These are phyloP conservation scores for Gracilaria domingensis DNA, from an alignment of 23 red algal species.

Conservation along the genomic window DNA sequence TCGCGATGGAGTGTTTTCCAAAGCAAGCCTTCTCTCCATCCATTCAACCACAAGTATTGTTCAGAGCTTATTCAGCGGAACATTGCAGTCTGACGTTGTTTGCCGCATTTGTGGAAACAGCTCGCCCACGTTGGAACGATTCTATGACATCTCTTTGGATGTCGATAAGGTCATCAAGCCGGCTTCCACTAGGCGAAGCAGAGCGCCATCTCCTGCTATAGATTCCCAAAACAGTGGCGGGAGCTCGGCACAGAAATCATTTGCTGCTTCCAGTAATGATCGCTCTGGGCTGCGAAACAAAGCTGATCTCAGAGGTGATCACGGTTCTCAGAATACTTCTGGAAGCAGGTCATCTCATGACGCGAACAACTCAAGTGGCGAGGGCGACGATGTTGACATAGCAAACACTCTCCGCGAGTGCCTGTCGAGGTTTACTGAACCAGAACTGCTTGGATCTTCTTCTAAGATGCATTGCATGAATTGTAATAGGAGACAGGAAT, in stretches of 20 bases:
- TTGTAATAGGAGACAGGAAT: slow-evolving; percentile 59
- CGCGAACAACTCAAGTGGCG: slow-evolving; percentile 27
- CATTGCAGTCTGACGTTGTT: slow-evolving; percentile 83
- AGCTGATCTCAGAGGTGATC: slow-evolving; percentile 35
- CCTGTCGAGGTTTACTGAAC: slow-evolving; percentile 80
- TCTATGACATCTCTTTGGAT: slow-evolving; percentile 92
- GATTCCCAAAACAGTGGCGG: slow-evolving; percentile 25
- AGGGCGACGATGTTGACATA: slow-evolving; percentile 43
- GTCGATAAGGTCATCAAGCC: slow-evolving; percentile 78
- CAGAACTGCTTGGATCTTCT: slow-evolving; percentile 71
- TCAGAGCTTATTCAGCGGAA: slow-evolving; percentile 83
- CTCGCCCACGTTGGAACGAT: slow-evolving; percentile 84
- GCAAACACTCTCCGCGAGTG: slow-evolving; percentile 77
- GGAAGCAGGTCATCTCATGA: slow-evolving; percentile 28
- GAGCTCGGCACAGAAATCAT: not conserved
- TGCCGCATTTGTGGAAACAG: slow-evolving; percentile 79
- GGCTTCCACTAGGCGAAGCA: slow-evolving; percentile 51
- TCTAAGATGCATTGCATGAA: slow-evolving; percentile 71
- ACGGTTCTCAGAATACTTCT: not conserved
- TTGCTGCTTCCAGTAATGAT: not conserved
- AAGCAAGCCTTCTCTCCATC: slow-evolving; percentile 28
- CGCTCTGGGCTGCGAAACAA: slow-evolving; percentile 18
- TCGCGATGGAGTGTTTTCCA: slow-evolving; percentile 25
- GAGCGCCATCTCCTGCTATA: slow-evolving; percentile 41
- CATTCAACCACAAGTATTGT: slow-evolving; percentile 52